Percentiles rank a stretch among this genome's conserved stretches.
Evolutionary conservation across 2,329 filamentous ascomycete species (phyloP).

Genomic region (Phoma herbarum): DNA sequence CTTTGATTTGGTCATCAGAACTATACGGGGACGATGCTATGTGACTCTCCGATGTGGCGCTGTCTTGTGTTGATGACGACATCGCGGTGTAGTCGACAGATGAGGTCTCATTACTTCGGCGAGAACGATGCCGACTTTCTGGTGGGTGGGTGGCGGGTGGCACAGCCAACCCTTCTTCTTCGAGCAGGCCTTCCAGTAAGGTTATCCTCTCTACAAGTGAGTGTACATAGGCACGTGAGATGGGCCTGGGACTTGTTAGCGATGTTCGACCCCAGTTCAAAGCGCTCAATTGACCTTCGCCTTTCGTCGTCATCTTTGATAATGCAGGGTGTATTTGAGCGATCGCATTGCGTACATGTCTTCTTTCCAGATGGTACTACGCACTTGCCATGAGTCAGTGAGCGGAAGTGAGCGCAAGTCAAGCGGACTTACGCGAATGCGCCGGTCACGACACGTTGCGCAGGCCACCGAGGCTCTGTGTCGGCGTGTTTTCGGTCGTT

Average conservation of each 20-base stretch:
- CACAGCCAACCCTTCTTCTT: constrained; percentile 59
- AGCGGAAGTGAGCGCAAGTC: constrained; percentile 26
- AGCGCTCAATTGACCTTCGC: constrained; percentile 55
- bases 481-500: constrained; percentile 44
- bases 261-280: neutral
- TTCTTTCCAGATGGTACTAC: constrained; percentile 63
- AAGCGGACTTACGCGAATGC: constrained; percentile 50
- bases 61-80: neutral
- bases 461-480: constrained; percentile 64
- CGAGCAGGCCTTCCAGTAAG: constrained; percentile 62
- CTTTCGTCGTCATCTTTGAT: constrained; percentile 68
- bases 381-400: constrained; percentile 51
- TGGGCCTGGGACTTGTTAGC: constrained; percentile 55
- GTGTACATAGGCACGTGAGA: constrained; percentile 67
- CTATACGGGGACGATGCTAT: neutral
- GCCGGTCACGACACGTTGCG: constrained; percentile 60
- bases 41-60: neutral
- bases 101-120: neutral
- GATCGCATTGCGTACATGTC: constrained; percentile 63
- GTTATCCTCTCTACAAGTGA: constrained; percentile 64
- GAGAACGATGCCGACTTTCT: constrained; percentile 53
- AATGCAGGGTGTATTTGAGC: constrained; percentile 61
- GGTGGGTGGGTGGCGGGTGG: constrained; percentile 64
- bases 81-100: neutral
- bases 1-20: neutral